These are phyloP conservation scores for Arthrocladium fulminans DNA, from an alignment of 2,329 filamentous ascomycete species.

Conservation along the genomic window DNA sequence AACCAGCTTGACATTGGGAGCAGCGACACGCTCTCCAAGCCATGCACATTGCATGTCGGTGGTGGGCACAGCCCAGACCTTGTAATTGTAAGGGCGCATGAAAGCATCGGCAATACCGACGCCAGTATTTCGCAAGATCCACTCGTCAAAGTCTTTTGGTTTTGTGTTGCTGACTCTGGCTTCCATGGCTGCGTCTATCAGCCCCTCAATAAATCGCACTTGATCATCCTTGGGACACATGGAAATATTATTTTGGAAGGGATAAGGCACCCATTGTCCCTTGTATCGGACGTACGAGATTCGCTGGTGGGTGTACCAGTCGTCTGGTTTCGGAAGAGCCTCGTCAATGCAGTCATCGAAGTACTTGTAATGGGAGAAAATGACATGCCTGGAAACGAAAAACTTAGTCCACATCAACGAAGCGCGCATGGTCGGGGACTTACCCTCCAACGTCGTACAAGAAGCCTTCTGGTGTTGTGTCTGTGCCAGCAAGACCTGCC, in stretches of 20 bases:
- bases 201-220: conserved; percentile 83
- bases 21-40: conserved; percentile 97
- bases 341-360: conserved; percentile 98
- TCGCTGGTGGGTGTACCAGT: conserved; percentile 97
- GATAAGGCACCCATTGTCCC: conserved; percentile 93
- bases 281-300: conserved; percentile 99
- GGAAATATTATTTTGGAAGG: conserved; percentile 99
- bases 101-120: conserved; percentile 85
- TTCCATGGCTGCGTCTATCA: conserved; percentile 90
- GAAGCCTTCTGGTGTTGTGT: conserved; percentile 7
- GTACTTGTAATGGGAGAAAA: conserved; percentile 99
- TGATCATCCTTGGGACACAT: conserved; percentile 97
- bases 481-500: conserved; percentile 5
- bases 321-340: conserved; percentile 82
- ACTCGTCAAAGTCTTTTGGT: conserved; percentile 95
- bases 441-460: conserved; percentile 87
- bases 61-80: conserved; percentile 98
- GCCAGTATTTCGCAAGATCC: conserved; percentile 90
- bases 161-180: conserved; percentile 79
- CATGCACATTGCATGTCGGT: conserved; percentile 99
- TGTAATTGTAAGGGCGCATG: conserved; percentile 99
- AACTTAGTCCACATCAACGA: not conserved
- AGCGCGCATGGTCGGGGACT: not conserved
- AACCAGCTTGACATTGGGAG: conserved; percentile 87
- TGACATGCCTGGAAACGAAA: conserved; percentile 56